Conservation (phyloP, 139 green algal species). For the Cymbomonas tetramitiformis region DNA sequence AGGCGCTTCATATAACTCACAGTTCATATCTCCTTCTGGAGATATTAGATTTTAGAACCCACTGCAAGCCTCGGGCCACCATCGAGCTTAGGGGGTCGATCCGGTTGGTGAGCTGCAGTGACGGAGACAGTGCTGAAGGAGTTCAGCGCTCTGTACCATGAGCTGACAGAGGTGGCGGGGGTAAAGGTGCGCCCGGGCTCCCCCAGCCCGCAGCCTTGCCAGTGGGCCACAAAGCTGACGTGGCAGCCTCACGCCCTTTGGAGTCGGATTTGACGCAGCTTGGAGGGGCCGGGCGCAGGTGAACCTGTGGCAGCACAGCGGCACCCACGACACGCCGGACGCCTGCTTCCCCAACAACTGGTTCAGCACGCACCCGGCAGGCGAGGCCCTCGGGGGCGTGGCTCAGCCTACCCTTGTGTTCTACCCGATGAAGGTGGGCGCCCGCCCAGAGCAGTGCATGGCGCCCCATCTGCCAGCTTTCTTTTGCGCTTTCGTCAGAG, state of each 20-base stretch:
- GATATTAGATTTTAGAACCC: no score
- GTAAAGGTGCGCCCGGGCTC: no score
- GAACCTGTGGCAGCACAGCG: slow-evolving; percentile 51
- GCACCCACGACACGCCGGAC: slow-evolving; percentile 72
- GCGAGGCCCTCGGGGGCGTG: slow-evolving; percentile 29
- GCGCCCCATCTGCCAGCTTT: neutral
- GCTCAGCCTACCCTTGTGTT: slow-evolving; percentile 68
- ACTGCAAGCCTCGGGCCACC: no score
- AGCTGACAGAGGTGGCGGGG: slow-evolving; percentile 58
- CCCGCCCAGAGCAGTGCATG: slow-evolving; percentile 10
- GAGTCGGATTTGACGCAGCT: no score
- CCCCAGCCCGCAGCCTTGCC: no score
- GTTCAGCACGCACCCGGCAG: slow-evolving; percentile 50
- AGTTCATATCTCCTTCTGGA: no score
- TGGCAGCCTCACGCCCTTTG: no score
- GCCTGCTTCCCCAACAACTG: slow-evolving; percentile 96
- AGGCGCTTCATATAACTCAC: no score
- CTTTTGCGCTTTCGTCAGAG: neutral
- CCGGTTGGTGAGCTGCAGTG: slow-evolving; percentile 15
- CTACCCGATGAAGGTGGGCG: slow-evolving; percentile 73
- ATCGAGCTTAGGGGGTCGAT: no score
- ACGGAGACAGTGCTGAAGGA: slow-evolving; percentile 46
- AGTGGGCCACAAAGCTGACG: no score
- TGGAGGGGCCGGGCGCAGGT: slow-evolving; percentile 5
- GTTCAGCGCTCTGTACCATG: slow-evolving; percentile 56